Base-by-base conservation (phyloP, 345 rosid species). In the Eutrema heterophyllum region DNA sequence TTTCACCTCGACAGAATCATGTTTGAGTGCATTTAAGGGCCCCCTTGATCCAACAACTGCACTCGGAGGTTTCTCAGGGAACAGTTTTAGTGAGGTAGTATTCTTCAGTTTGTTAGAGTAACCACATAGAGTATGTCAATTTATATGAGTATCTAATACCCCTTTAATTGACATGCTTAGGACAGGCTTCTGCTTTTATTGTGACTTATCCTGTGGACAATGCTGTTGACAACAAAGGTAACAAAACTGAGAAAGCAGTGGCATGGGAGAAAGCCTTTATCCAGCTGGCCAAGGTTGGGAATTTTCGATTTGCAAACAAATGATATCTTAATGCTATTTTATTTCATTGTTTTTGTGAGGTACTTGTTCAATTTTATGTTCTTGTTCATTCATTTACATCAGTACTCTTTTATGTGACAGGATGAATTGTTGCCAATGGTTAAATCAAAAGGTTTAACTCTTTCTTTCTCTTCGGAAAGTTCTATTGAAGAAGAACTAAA, bases 231-330 rank as follows among this genome's bases (percentile, higher is more conserved):
- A 86, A 79, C 61, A 73, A 88, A 77, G 87, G 89, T 49, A 89
- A 85, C 78, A 86, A 81, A 86, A 91, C 79, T 49, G 85, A 67
- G 46, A 89, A 80, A 74, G 97, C 91, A 24, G 83, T 92, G 52
- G 93, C 91, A 50, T 95, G 99, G 99, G 99, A 95, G 88, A 92
- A 89, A 88, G 92, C 93, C 48, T 95, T 95, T 81, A 83, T 94
- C 77, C 90, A 83, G 68, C 78, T 91, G 62, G 97, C 85, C 15
- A 86, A 92, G 98, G 98, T 94, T 78, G 62, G 82, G 44, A 32
- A 32, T 27, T 64, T 59, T 64, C 21, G 9, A 56, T 15, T 53
- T 2, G 3, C 14, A 53, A 64, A 14, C 24, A 45, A 39, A 33
- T 69, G 18, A 48, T 46, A 15, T 63, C 51, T 59, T 35, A 5